Conservation (phyloP, 2,329 filamentous ascomycete genomes). For the Ceratocystis cacaofunesta region DNA sequence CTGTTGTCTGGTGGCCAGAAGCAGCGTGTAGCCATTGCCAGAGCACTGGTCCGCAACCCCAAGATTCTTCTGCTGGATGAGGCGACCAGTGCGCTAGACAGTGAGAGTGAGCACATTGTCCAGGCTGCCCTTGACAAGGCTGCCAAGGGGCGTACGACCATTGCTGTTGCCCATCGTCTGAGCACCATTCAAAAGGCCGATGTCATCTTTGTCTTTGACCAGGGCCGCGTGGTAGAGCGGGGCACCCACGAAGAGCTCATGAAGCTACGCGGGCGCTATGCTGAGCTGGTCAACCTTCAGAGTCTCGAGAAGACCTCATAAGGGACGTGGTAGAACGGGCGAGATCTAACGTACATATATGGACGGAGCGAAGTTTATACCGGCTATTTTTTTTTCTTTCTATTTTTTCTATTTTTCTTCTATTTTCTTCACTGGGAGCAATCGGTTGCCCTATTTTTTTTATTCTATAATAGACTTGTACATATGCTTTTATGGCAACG, state of each 20-base stretch:
- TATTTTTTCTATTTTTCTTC: background rate
- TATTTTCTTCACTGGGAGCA: background rate
- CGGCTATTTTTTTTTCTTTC: background rate
- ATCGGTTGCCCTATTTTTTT: background rate
- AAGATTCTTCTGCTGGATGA: conserved; percentile 75
- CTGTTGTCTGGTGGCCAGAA: conserved; percentile 86
- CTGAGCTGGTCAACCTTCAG: conserved; percentile 66
- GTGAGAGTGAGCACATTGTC: conserved; percentile 63
- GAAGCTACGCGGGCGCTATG: conserved; percentile 55
- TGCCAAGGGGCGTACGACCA: conserved; percentile 72
- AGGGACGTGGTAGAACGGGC: background rate
- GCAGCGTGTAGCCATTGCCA: conserved; percentile 84
- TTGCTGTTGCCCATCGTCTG: conserved; percentile 83
- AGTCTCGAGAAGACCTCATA: conserved; percentile 37
- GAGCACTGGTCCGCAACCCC: conserved; percentile 79
- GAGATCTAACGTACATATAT: background rate
- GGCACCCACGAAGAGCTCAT: conserved; percentile 66
- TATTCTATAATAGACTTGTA: background rate
- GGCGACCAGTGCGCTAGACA: conserved; percentile 64
- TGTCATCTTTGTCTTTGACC: conserved; percentile 91
- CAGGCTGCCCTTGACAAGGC: conserved; percentile 70
- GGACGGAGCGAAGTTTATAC: background rate
- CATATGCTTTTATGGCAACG: background rate
- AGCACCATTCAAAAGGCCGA: conserved; percentile 92
- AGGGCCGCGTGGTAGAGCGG: conserved; percentile 69